Percentiles rank a stretch among this genome's conserved stretches.
Evolutionary conservation across 1,139 yeast species (phyloP).

Genomic region (Debaryomyces psychrophilus): DNA sequence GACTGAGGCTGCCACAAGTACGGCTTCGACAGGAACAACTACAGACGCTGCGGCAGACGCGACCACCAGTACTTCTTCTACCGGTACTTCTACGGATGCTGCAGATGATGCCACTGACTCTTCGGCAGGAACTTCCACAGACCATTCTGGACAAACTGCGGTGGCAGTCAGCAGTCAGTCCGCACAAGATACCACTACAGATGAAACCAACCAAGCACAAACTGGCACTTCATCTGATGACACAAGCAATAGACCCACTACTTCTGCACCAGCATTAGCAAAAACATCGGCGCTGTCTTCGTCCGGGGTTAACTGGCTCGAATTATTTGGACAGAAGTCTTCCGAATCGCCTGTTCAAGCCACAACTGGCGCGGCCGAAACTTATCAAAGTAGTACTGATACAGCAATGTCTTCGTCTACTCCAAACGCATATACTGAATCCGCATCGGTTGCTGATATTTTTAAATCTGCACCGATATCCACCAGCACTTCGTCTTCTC

Average conservation of each 20-base stretch:
- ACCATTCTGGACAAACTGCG: slow-evolving; percentile 8
- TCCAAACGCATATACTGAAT: not conserved
- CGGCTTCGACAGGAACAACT: not conserved
- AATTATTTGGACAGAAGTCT: slow-evolving; percentile 3
- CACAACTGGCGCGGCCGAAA: not conserved
- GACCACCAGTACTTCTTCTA: too few relatives aligned
- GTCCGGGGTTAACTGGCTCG: not conserved
- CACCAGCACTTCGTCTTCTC: not conserved
- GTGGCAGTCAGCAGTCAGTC: slow-evolving; percentile 3
- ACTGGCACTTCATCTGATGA: not conserved
- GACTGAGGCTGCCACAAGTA: not conserved
- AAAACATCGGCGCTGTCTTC: not conserved
- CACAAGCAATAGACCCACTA: not conserved
- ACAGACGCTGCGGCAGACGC: not conserved
- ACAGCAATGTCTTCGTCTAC: not conserved
- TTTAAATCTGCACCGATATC: not conserved
- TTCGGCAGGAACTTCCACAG: not conserved
- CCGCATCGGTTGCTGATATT: not conserved
- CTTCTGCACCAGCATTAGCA: not conserved
- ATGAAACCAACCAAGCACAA: not conserved
- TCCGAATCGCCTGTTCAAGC: slow-evolving; percentile 8
- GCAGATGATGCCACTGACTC: not conserved
- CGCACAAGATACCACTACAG: not conserved
- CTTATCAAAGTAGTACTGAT: not conserved
- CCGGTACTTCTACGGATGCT: not conserved